phyloP scores from a whole-genome alignment of 179 eudicot species.

The Carnegiea gigantea region DNA sequence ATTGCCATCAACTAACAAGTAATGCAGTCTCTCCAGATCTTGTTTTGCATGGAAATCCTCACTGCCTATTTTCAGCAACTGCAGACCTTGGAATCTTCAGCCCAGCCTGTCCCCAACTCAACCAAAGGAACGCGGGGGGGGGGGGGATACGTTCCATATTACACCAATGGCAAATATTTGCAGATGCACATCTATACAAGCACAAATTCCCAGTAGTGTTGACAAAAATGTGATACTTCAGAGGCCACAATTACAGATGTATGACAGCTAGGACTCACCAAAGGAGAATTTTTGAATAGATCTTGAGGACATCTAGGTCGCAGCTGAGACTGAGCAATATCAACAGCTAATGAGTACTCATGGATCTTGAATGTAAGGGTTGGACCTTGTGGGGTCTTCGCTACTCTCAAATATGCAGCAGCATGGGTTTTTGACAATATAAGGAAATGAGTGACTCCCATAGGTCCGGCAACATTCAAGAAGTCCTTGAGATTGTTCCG shows the following conservation, averaged over 20 bases:
- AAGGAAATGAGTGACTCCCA: constrained; percentile 95
- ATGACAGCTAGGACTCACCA: constrained; percentile 45
- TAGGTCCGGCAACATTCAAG: constrained; percentile 88
- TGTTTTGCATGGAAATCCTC: too few species aligned
- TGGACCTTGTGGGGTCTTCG: constrained; percentile 93
- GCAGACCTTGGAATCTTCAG: too few species aligned
- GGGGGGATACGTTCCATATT: background rate
- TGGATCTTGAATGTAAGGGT: constrained; percentile 82
- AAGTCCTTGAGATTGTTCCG: constrained; percentile 83
- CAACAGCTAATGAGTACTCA: constrained; percentile 76
- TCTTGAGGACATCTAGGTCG: constrained; percentile 86
- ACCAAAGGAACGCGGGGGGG: too few species aligned
- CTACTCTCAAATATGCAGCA: constrained; percentile 80
- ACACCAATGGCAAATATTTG: background rate
- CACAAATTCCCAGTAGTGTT: background rate
- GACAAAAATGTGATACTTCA: background rate
- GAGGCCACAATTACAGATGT: background rate
- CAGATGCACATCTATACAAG: background rate
- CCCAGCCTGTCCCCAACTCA: too few species aligned
- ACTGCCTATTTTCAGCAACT: too few species aligned
- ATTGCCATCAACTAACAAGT: too few species aligned
- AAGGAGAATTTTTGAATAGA: constrained; percentile 73
- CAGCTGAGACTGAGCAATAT: constrained; percentile 72
- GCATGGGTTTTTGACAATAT: constrained; percentile 72
- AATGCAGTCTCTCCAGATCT: too few species aligned